These are phyloP conservation scores for Triangularia verruculosa DNA, from an alignment of 2,329 filamentous ascomycete genomes.

Conservation along the genomic window DNA sequence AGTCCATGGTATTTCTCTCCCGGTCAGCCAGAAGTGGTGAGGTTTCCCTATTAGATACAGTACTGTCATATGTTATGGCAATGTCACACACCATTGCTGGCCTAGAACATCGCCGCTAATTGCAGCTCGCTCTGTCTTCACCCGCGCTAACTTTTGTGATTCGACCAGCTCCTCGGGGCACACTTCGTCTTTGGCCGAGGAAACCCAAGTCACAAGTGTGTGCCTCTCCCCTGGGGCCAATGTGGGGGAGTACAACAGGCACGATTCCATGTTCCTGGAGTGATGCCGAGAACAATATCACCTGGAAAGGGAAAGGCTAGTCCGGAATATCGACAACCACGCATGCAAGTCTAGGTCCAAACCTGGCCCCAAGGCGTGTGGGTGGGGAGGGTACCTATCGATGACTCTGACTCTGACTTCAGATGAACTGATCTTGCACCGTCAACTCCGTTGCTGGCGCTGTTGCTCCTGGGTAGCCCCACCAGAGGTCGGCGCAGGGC, in stretches of 20 bases:
- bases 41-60: background rate
- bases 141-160: constrained; percentile 6
- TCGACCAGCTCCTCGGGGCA: constrained; percentile 12
- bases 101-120: background rate
- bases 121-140: constrained; percentile 3
- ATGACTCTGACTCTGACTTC: constrained; percentile 9
- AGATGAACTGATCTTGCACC: constrained; percentile 13
- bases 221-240: background rate
- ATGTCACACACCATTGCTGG: constrained; percentile 6
- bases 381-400: constrained; percentile 3
- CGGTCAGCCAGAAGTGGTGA: background rate
- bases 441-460: background rate
- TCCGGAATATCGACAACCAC: constrained; percentile 9
- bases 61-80: constrained; percentile 8
- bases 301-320: constrained; percentile 18
- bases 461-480: constrained; percentile 11
- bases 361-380: background rate
- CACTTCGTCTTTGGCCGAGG: background rate
- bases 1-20: background rate
- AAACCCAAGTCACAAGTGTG: constrained; percentile 2
- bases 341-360: constrained; percentile 8
- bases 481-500: background rate
- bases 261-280: constrained; percentile 8
- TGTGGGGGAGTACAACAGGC: constrained; percentile 14
- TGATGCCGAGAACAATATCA: constrained; percentile 6